Conservation (phyloP, 169 alveolate species). For the Plasmodium berghei region DNA sequence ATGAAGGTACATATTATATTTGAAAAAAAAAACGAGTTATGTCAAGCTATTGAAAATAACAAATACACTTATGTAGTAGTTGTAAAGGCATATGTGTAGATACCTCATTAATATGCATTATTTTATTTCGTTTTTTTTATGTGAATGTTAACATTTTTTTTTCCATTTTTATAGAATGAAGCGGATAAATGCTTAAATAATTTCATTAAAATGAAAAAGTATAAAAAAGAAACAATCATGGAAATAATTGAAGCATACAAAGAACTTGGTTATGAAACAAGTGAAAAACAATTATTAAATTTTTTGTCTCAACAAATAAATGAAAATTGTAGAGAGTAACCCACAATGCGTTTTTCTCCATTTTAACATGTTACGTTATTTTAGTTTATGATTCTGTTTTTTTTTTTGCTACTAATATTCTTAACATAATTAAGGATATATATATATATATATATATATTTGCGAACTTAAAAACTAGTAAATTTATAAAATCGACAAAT, state of each 20-base stretch:
- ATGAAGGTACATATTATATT: conserved; percentile 33
- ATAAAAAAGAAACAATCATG: conserved; percentile 9
- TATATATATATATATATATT: no score
- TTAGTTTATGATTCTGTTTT: no score
- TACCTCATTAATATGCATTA: background rate
- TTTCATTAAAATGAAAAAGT: conserved; percentile 53
- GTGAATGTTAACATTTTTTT: no score
- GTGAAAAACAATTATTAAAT: conserved; percentile 19
- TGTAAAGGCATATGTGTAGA: background rate
- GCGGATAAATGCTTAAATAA: conserved; percentile 61
- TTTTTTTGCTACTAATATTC: no score
- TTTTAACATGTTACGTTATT: no score
- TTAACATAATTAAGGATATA: no score
- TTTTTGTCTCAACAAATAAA: background rate
- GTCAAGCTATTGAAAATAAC: background rate
- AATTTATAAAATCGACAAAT: no score
- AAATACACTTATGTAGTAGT: background rate
- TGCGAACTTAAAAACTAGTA: no score
- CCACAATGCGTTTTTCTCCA: no score
- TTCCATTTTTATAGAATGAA: conserved; percentile 13
- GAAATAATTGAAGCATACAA: conserved; percentile 29
- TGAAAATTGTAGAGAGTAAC: background rate
- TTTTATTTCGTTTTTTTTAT: no score
- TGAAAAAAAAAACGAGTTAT: background rate
- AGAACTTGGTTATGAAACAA: conserved; percentile 27